Percentiles rank a stretch among this genome's conserved stretches.
Conservation (phyloP, 2,329 filamentous ascomycete species). For the Aurifilum marmelostoma region DNA sequence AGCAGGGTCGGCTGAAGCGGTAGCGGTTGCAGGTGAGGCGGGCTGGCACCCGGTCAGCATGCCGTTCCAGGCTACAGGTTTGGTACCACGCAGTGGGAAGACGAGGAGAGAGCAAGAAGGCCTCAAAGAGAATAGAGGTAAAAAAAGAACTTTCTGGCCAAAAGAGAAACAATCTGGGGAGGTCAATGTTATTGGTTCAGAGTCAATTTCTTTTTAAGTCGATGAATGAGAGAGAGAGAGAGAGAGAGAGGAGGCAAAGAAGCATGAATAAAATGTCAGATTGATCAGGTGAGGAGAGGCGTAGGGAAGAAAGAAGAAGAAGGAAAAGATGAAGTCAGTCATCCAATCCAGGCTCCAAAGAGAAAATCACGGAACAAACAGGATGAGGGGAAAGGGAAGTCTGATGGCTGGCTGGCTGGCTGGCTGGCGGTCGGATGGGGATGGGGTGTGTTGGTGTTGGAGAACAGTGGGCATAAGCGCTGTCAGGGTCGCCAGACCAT, state of each 20-base stretch:
- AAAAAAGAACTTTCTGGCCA: slow-evolving; percentile 1
- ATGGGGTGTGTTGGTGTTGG: background rate
- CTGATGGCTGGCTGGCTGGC: no score
- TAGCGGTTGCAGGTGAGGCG: background rate
- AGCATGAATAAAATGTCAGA: background rate
- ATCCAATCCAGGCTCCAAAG: background rate
- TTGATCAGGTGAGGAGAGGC: background rate
- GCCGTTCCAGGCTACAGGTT: background rate
- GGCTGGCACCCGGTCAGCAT: background rate
- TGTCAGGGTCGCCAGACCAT: background rate
- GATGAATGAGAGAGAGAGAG: no score
- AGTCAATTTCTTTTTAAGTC: background rate
- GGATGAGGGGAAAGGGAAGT: background rate
- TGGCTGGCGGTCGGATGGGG: no score
- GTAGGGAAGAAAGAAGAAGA: slow-evolving; percentile 5
- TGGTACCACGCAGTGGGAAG: slow-evolving; percentile 13
- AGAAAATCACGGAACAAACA: background rate
- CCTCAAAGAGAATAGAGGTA: background rate
- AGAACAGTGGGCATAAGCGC: background rate
- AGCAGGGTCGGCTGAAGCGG: slow-evolving; percentile 11
- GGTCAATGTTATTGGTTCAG: background rate
- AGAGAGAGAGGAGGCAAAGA: background rate
- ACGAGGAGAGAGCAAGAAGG: background rate
- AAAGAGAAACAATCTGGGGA: slow-evolving; percentile 8
- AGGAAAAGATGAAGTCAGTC: slow-evolving; percentile 1